phyloP scores from a whole-genome alignment of 495 filamentous ascomycete species.

The Trichoderma asperelloides region DNA sequence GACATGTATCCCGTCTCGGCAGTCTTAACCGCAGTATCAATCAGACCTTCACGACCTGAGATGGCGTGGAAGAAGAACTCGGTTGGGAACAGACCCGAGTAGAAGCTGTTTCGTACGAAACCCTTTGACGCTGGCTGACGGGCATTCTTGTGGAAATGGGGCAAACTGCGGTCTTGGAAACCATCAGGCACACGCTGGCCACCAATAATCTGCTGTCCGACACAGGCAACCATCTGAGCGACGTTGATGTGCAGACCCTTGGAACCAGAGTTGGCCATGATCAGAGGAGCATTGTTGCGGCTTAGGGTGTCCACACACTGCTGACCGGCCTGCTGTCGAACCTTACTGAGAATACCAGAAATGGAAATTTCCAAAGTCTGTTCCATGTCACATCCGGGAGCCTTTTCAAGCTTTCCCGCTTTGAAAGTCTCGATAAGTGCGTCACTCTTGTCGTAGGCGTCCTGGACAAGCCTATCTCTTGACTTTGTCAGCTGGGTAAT shows the following conservation, averaged over 20 bases:
- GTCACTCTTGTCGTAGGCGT: conserved; percentile 74
- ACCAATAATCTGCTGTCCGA: conserved; percentile 95
- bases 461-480: conserved; percentile 67
- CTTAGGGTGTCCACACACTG: conserved; percentile 85
- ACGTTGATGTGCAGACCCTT: conserved; percentile 97
- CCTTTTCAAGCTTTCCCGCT: conserved; percentile 66
- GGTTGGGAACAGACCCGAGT: conserved; percentile 76
- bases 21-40: conserved; percentile 99
- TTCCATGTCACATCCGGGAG: conserved; percentile 81
- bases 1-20: conserved; percentile 99
- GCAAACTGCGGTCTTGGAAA: conserved; percentile 89
- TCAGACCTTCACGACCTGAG: conserved; percentile 93
- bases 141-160: conserved; percentile 90
- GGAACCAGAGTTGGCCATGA: conserved; percentile 95
- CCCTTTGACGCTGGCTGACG: conserved; percentile 89
- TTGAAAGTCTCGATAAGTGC: conserved; percentile 76
- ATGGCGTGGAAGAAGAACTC: conserved; percentile 99
- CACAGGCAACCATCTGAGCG: conserved; percentile 95
- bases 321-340: conserved; percentile 82
- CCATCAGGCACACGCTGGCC: conserved; percentile 90
- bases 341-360: conserved; percentile 82
- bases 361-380: conserved; percentile 85
- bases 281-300: conserved; percentile 83
- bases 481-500: conserved; percentile 53
- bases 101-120: conserved; percentile 96